Evolutionary conservation across 345 rosid genomes (phyloP), one percentile per base, ranked within the genome.

Genomic region (thale cress (Arabidopsis thaliana)): DNA sequence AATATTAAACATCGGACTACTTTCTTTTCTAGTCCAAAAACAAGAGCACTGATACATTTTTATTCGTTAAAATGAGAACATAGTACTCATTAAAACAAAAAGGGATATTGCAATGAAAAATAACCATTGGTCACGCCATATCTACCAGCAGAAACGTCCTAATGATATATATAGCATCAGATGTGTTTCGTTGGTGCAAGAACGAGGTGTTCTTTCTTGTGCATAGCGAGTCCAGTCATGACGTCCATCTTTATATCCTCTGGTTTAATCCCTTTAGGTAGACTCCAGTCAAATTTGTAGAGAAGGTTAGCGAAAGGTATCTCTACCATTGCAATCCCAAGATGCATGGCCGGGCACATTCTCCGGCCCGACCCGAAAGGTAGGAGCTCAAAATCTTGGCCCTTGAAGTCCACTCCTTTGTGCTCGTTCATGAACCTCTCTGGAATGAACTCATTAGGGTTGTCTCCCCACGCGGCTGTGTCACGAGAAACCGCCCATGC

Each of bases 401-500:
- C 79, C 61, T 75, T 67, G 36, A 75, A 75, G 46, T 75, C 79
- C 8, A 75, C 73, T 67, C 73, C 79, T 75, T 75, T 75, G 22
- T 59, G 22, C 68, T 67, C 72, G 5, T 75, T 50, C 79, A 75
- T 30, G 60, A 75, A 75, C 61, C 79, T 75, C 68, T 75, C 79
- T 38, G 79, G 79, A 28, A 67, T 59, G 67, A 75, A 75, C 61
- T 75, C 73, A 59, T 49, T 50, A 5, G 79, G 79, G 61, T 67
- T 75, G n/a, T 75, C 73, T 58, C 79, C 79, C 79, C 79, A 75
- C 0, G 73, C 79, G 2, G 67, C 24, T 14, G 53, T 67, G 73
- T 75, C 79, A 32, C 79, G 79, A 48, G 79, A 75, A 67, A 75
- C 79, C 52, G 79, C 79, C 79, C 79, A 75, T 2, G 73, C 79